Evolutionary conservation across 805 yeast species (phyloP).

Genomic region (Metschnikowia arizonensis): DNA sequence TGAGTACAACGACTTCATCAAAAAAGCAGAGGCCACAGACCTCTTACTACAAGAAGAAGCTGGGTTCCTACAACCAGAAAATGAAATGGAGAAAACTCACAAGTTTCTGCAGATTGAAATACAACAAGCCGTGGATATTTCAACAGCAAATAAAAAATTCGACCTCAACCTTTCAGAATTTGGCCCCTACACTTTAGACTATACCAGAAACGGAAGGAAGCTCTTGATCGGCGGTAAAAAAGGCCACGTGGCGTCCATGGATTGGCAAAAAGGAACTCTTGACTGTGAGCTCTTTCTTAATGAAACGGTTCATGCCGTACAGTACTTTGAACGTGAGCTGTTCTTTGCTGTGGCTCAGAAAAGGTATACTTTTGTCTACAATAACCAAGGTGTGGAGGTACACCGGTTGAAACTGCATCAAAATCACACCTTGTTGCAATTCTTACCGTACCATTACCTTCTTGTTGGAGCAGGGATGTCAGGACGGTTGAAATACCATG

Average conservation of each 20-base stretch:
- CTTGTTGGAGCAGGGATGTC: conserved; percentile 86
- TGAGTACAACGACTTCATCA: conserved; percentile 73
- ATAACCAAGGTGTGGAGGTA: conserved; percentile 83
- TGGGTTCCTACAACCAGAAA: conserved; percentile 89
- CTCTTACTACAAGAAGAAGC: conserved; percentile 75
- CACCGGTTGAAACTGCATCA: conserved; percentile 89
- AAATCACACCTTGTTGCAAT: conserved; percentile 78
- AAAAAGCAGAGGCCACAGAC: conserved; percentile 82
- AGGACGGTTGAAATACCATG: conserved; percentile 88
- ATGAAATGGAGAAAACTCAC: conserved; percentile 84
- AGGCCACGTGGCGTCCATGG: conserved; percentile 94
- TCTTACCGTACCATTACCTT: conserved; percentile 87
- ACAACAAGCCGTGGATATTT: conserved; percentile 64
- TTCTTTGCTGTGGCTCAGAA: conserved; percentile 96
- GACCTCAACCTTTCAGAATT: conserved; percentile 67
- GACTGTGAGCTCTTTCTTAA: conserved; percentile 79
- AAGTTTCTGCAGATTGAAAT: conserved; percentile 82
- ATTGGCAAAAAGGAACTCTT: conserved; percentile 85
- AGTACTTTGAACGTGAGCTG: conserved; percentile 87
- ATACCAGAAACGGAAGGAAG: conserved; percentile 83
- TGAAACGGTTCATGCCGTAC: conserved; percentile 88
- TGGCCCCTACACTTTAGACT: conserved; percentile 85
- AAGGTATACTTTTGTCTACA: conserved; percentile 88
- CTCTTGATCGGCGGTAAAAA: conserved; percentile 80
- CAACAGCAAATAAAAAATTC: conserved; percentile 72